phyloP scores from a whole-genome alignment of 176 grass and related monocot species.

The Eragrostis nindensis region DNA sequence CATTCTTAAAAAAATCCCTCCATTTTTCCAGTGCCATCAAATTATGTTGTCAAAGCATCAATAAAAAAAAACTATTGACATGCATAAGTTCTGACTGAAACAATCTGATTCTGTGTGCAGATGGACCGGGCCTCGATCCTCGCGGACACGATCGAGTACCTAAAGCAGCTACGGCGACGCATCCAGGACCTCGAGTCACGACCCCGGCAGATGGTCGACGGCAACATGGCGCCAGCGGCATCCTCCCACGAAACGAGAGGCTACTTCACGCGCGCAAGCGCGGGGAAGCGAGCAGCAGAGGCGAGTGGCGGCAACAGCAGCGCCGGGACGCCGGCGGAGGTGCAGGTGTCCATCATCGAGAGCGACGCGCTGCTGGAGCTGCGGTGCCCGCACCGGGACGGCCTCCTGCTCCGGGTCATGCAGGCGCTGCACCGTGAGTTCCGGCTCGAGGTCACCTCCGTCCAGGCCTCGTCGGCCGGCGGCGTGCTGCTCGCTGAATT shows the following conservation, averaged over 20 bases:
- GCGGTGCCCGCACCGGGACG: constrained; percentile 57
- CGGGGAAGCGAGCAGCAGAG: constrained; percentile 26
- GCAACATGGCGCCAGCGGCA: neutral
- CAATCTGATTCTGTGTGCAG: constrained; percentile 29
- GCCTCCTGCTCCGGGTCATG: constrained; percentile 68
- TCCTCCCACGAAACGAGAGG: neutral
- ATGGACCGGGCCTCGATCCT: constrained; percentile 91
- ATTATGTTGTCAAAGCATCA: neutral
- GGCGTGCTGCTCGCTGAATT: constrained; percentile 55
- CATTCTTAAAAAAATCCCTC: too few relatives aligned
- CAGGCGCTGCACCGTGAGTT: constrained; percentile 61
- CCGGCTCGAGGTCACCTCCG: constrained; percentile 54
- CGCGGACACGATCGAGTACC: constrained; percentile 84
- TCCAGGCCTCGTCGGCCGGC: constrained; percentile 54
- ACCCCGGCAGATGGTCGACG: constrained; percentile 36
- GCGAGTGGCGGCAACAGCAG: constrained; percentile 22
- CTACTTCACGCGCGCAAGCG: neutral
- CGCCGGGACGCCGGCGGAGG: constrained; percentile 25
- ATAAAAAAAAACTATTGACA: neutral
- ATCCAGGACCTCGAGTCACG: constrained; percentile 78
- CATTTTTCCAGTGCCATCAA: neutral
- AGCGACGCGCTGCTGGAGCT: constrained; percentile 74
- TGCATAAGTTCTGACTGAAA: neutral
- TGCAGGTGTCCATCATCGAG: constrained; percentile 78
- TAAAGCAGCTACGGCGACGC: constrained; percentile 71